Evolutionary conservation across 2,329 filamentous ascomycete species (phyloP).

Genomic region (Cordyceps tenuipes): DNA sequence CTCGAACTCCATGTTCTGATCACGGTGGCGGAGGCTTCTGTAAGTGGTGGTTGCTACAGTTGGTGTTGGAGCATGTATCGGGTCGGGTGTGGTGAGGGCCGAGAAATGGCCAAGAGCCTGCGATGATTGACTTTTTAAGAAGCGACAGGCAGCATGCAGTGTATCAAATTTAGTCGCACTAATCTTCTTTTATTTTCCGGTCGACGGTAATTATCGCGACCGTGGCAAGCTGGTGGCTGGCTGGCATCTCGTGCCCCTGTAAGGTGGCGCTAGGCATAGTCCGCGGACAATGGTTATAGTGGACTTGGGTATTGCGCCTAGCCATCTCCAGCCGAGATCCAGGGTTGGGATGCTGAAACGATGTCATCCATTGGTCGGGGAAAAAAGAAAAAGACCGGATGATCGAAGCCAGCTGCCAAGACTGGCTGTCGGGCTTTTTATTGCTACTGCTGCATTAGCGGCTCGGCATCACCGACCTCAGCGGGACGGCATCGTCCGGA

Average conservation of each 20-base stretch:
- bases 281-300: background rate
- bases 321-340: background rate
- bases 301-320: background rate
- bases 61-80: background rate
- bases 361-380: background rate
- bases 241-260: slow-evolving; percentile 3
- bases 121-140: background rate
- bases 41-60: background rate
- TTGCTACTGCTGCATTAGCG: background rate
- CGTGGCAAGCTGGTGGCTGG: background rate
- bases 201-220: slow-evolving; percentile 3
- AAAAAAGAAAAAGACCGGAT: background rate
- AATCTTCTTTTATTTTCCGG: background rate
- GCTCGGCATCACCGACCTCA: background rate
- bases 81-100: too few relatives aligned
- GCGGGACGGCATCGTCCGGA: background rate
- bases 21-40: too few relatives aligned
- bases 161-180: background rate
- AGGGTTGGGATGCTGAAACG: background rate
- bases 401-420: too few relatives aligned
- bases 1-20: slow-evolving; percentile 17
- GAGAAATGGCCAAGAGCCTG: background rate
- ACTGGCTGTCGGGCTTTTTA: background rate
- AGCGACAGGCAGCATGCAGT: background rate
- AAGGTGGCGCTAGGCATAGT: background rate